A percentile compares a stretch with the other conserved stretches of the same genome.
phyloP scores from a whole-genome alignment of 768 basidiomycete genomes.

The Ephemerocybe angulata region DNA sequence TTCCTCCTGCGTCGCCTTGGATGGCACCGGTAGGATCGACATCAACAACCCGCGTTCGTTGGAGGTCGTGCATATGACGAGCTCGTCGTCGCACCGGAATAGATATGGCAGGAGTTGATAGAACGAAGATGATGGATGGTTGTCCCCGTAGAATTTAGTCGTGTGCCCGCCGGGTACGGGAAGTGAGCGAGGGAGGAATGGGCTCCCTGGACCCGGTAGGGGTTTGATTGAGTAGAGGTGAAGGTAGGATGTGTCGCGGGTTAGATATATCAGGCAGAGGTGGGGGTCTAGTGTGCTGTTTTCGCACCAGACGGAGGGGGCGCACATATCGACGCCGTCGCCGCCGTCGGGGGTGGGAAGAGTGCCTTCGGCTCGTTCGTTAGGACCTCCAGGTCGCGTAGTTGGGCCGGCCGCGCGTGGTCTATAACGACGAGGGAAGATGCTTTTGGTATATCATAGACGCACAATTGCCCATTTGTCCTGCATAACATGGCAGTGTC shows the following conservation, averaged over 20 bases:
- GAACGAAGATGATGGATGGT: neutral
- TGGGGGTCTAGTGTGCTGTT: neutral
- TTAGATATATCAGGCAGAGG: neutral
- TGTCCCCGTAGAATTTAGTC: neutral
- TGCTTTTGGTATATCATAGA: neutral
- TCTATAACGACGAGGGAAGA: too few species aligned
- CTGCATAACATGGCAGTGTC: neutral
- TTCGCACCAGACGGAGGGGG: neutral
- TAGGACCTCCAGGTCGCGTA: neutral
- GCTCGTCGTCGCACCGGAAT: neutral
- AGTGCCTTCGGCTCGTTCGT: neutral
- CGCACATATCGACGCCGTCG: neutral
- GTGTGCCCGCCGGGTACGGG: neutral
- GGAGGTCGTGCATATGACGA: neutral
- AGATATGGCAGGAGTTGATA: neutral
- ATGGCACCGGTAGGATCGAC: neutral
- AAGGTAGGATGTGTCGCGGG: neutral
- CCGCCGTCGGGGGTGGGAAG: neutral
- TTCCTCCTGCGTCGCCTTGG: neutral
- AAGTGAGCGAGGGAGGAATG: neutral
- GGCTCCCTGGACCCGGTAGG: neutral
- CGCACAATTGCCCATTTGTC: neutral
- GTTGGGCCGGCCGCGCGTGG: neutral
- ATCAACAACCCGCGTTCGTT: neutral
- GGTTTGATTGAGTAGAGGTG: neutral